phyloP scores from a whole-genome alignment of 208 protist species.

The Lotmaria passim region DNA sequence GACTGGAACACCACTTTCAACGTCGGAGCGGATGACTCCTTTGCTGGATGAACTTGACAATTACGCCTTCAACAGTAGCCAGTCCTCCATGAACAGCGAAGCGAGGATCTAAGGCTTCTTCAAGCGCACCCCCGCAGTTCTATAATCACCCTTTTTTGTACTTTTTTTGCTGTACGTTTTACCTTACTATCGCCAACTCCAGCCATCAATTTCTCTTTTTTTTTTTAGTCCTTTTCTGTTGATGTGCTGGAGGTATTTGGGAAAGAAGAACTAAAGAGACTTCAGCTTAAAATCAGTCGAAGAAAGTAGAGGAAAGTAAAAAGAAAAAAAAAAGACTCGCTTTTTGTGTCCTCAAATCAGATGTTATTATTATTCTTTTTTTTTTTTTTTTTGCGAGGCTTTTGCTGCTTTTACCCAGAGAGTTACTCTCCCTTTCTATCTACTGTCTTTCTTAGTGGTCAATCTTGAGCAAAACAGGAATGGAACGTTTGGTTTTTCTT shows the following conservation, averaged over 20 bases:
- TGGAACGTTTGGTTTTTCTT: background rate
- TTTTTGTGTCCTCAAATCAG: too few species aligned
- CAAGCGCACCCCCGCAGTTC: background rate
- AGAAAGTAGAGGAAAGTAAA: background rate
- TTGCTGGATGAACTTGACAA: conserved; percentile 78
- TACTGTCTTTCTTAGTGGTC: too few species aligned
- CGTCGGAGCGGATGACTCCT: conserved; percentile 77
- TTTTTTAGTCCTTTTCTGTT: too few species aligned
- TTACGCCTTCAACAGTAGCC: conserved; percentile 70
- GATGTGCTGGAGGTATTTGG: background rate
- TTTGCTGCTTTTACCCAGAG: too few species aligned
- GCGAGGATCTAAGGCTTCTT: conserved; percentile 11
- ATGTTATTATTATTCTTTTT: conserved; percentile 1
- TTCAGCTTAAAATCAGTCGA: background rate
- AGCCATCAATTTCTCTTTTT: too few species aligned
- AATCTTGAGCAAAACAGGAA: background rate
- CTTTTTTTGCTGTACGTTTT: background rate
- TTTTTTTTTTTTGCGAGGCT: background rate
- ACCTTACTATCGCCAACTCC: conserved; percentile 11
- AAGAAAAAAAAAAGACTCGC: too few species aligned
- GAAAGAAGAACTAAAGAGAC: background rate
- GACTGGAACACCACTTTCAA: conserved; percentile 59
- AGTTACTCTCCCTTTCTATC: too few species aligned
- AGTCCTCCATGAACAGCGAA: conserved; percentile 63
- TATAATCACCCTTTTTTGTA: conserved; percentile 20